These are phyloP conservation scores for Mortierella sp. DNA, from an alignment of 371 early-diverging fungal species.

Conservation along the genomic window DNA sequence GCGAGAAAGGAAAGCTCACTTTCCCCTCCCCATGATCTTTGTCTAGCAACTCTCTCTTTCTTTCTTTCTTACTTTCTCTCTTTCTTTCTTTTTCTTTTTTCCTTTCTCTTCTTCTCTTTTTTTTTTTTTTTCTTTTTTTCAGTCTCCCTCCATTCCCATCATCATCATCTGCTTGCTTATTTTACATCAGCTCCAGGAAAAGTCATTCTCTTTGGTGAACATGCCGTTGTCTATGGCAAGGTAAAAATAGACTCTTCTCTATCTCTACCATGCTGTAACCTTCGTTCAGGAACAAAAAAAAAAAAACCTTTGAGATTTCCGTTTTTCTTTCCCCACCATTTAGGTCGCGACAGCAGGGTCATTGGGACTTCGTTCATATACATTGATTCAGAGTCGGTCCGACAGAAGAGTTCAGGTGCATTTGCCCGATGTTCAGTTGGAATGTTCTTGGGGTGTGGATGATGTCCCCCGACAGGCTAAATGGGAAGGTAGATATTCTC, in stretches of 20 bases:
- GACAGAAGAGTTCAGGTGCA: conserved; percentile 55
- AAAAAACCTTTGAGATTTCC: no score
- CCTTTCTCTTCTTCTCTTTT: background rate
- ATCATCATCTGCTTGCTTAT: conserved; percentile 24
- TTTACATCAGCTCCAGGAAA: conserved; percentile 90
- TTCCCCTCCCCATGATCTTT: background rate
- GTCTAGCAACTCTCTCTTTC: background rate
- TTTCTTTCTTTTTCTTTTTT: background rate
- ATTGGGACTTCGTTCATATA: conserved; percentile 73
- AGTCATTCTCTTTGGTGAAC: conserved; percentile 97
- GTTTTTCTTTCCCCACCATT: background rate
- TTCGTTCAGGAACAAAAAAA: no score
- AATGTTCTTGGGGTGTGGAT: conserved; percentile 53
- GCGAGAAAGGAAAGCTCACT: background rate
- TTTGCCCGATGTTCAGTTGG: conserved; percentile 64
- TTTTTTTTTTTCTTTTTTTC: background rate
- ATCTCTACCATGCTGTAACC: background rate
- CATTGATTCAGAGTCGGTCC: conserved; percentile 59
- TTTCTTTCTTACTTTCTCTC: background rate
- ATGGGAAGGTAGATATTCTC: conserved; percentile 42
- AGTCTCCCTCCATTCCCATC: conserved; percentile 1
- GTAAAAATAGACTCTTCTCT: conserved; percentile 49
- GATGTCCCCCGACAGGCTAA: conserved; percentile 52
- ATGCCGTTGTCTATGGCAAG: conserved; percentile 97
- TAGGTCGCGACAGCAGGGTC: conserved; percentile 78